Conservation (phyloP, 1,139 yeast species). For the Taphrina communis region DNA sequence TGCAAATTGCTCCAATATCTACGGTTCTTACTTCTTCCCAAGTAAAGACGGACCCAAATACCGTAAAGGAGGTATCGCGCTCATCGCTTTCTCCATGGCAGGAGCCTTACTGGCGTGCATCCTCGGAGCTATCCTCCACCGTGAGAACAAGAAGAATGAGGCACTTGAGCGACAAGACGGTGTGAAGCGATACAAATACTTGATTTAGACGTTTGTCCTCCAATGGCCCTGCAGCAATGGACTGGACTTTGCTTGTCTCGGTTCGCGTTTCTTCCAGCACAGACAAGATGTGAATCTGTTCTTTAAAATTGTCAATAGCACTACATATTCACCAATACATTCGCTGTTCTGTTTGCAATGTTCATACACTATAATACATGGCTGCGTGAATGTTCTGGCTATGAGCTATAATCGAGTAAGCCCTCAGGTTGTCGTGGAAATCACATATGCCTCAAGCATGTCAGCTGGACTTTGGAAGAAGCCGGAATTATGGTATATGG, state of each 20-base stretch:
- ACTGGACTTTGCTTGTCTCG: too few relatives aligned
- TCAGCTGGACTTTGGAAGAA: slow-evolving; percentile 15
- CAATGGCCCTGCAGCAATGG: too few relatives aligned
- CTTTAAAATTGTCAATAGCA: background rate
- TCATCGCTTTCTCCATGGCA: slow-evolving; percentile 3
- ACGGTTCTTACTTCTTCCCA: slow-evolving; percentile 22
- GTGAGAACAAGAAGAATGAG: slow-evolving; percentile 13
- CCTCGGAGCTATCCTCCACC: slow-evolving; percentile 8
- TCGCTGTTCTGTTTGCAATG: background rate
- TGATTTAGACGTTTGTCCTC: background rate
- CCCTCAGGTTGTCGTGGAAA: slow-evolving; percentile 1
- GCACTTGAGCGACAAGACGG: slow-evolving; percentile 17
- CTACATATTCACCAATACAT: background rate
- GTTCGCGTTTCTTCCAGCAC: too few relatives aligned
- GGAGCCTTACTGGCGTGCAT: slow-evolving; percentile 7
- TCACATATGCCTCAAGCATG: slow-evolving; percentile 11
- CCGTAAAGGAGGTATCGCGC: slow-evolving; percentile 6
- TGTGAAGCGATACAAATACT: slow-evolving; percentile 8
- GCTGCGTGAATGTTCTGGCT: background rate
- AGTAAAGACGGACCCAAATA: background rate
- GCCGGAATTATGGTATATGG: background rate
- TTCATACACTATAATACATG: slow-evolving; percentile 5
- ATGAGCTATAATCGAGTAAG: too few relatives aligned
- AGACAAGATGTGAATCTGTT: too few relatives aligned
- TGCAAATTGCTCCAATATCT: slow-evolving; percentile 41